These are phyloP conservation scores for Calycina marina DNA, from an alignment of 2,329 filamentous ascomycete species.

Conservation along the genomic window DNA sequence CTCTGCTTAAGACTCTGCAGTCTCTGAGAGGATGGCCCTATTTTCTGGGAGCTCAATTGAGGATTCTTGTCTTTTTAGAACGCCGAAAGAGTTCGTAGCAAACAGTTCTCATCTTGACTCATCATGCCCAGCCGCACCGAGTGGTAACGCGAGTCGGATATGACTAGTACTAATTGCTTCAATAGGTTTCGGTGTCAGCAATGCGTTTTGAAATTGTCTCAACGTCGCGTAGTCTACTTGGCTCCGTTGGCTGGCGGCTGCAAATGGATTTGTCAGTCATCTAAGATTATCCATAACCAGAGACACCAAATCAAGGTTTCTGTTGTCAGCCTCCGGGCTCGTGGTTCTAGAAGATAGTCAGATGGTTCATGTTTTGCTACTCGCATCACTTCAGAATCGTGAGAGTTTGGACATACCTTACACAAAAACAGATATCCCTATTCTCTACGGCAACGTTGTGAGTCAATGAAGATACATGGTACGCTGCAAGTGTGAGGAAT, in stretches of 20 bases:
- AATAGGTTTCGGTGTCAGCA: conserved; percentile 10
- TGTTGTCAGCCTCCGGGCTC: conserved; percentile 11
- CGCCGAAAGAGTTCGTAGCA: not conserved
- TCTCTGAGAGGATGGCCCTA: conserved; percentile 9
- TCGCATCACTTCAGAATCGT: not conserved
- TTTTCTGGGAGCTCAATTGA: not conserved
- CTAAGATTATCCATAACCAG: conserved; percentile 12
- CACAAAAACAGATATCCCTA: conserved; percentile 6
- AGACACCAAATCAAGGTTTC: conserved; percentile 14
- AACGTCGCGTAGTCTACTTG: conserved; percentile 15
- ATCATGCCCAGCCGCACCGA: not conserved
- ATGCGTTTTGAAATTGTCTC: conserved; percentile 14
- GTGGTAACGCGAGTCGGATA: not conserved
- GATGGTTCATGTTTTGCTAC: no score
- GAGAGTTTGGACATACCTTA: conserved; percentile 5
- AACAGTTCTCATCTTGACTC: not conserved
- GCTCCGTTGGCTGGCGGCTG: conserved; percentile 4
- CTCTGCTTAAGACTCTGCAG: conserved; percentile 14
- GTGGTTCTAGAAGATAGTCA: conserved; percentile 1
- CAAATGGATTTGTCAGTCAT: conserved; percentile 13
- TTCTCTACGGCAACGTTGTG: conserved; percentile 9
- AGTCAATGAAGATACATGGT: conserved; percentile 1
- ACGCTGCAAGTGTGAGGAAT: conserved; percentile 10
- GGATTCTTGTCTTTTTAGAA: not conserved
- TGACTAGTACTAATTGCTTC: conserved; percentile 5